Conservation (phyloP, 345 rosid species). For the Linum lewisii region DNA sequence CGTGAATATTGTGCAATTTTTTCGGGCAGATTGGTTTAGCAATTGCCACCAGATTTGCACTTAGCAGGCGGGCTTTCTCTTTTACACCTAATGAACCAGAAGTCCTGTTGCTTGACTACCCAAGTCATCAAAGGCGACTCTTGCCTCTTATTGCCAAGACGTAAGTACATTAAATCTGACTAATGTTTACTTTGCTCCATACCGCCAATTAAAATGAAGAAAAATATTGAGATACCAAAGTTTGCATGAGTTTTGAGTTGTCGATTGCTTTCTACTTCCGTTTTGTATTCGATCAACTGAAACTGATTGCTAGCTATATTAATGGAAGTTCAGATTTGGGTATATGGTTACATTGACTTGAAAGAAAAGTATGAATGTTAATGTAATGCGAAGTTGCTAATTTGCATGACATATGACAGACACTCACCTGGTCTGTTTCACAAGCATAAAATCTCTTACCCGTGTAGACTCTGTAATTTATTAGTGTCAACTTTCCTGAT, state of each 20-base stretch:
- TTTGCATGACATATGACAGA: too few relatives aligned
- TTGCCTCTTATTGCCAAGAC: slow-evolving; percentile 91
- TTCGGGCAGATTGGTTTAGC: slow-evolving; percentile 57
- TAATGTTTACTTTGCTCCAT: not conserved
- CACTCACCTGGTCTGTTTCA: too few relatives aligned
- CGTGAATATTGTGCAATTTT: slow-evolving; percentile 1
- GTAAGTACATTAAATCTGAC: slow-evolving; percentile 29
- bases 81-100: slow-evolving; percentile 59
- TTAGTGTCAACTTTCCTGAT: too few relatives aligned
- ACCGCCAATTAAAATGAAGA: not conserved
- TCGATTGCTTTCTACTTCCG: not conserved
- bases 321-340: too few relatives aligned
- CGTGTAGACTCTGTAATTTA: too few relatives aligned
- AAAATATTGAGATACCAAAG: not conserved
- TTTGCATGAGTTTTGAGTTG: not conserved
- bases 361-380: too few relatives aligned
- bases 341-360: too few relatives aligned
- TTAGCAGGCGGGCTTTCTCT: slow-evolving; percentile 83
- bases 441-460: too few relatives aligned
- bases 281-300: too few relatives aligned
- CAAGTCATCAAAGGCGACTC: slow-evolving; percentile 85
- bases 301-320: too few relatives aligned
- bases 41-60: slow-evolving; percentile 69
- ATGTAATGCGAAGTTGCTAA: too few relatives aligned
- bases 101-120: slow-evolving; percentile 85